These are phyloP conservation scores for Lachancea nothofagi DNA, from an alignment of 805 yeast species.

Conservation along the genomic window DNA sequence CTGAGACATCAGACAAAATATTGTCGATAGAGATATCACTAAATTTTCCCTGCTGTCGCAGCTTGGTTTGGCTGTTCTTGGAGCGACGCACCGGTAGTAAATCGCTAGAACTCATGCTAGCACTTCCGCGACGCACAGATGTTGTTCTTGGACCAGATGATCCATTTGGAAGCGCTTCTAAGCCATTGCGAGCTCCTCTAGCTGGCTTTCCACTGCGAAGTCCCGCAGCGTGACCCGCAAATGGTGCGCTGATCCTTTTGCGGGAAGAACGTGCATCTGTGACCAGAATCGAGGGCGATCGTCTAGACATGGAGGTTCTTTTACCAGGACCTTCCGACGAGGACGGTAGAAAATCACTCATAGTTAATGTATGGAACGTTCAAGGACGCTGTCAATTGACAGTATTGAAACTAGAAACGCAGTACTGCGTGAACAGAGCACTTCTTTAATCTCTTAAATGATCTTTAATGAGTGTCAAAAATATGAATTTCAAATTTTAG, in stretches of 20 bases:
- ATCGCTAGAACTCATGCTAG: slow-evolving; percentile 4
- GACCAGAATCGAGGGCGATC: slow-evolving; percentile 90
- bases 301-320: slow-evolving; percentile 41
- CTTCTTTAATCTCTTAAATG: not conserved
- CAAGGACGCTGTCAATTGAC: too few relatives aligned
- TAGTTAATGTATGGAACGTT: not conserved
- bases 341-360: not conserved
- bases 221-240: slow-evolving; percentile 56
- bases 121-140: slow-evolving; percentile 6
- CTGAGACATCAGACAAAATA: slow-evolving; percentile 71
- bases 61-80: slow-evolving; percentile 2
- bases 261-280: slow-evolving; percentile 74
- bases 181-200: slow-evolving; percentile 2
- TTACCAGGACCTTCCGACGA: slow-evolving; percentile 3
- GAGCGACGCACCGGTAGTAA: slow-evolving; percentile 4
- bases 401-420: too few relatives aligned
- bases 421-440: too few relatives aligned
- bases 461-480: too few relatives aligned
- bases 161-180: not conserved
- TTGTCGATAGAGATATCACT: slow-evolving; percentile 79
- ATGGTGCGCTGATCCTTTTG: slow-evolving; percentile 58
- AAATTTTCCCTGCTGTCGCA: slow-evolving; percentile 39
- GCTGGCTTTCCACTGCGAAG: slow-evolving; percentile 11
- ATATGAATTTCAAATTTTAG: too few relatives aligned
- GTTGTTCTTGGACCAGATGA: not conserved